phyloP scores from a whole-genome alignment of 192 early-diverging fungal species.

The Dimargaris verticillata region DNA sequence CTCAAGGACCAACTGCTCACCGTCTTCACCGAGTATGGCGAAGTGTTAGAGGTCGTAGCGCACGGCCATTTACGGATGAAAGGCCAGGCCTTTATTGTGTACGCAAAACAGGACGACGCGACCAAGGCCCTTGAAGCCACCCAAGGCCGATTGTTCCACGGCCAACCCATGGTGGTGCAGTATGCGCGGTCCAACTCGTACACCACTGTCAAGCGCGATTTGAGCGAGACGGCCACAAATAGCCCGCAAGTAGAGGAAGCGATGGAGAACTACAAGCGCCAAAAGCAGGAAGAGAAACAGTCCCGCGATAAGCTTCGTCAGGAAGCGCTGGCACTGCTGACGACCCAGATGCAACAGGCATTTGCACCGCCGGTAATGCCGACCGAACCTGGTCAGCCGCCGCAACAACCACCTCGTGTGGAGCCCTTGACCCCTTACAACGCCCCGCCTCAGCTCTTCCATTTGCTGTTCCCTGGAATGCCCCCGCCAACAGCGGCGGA shows the following conservation, averaged over 20 bases:
- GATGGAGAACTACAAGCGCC: slow-evolving; percentile 19
- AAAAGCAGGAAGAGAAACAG: slow-evolving; percentile 15
- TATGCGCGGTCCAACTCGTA: slow-evolving; percentile 1
- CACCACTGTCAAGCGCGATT: neutral
- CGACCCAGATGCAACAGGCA: neutral
- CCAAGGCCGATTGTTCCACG: slow-evolving; percentile 69
- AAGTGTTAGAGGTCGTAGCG: slow-evolving; percentile 64
- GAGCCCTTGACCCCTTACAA: neutral
- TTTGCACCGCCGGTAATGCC: neutral
- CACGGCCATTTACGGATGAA: slow-evolving; percentile 67
- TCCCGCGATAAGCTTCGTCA: slow-evolving; percentile 14
- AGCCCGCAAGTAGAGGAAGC: slow-evolving; percentile 43
- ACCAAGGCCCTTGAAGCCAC: slow-evolving; percentile 62
- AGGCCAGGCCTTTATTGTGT: slow-evolving; percentile 90
- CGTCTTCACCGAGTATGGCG: slow-evolving; percentile 71
- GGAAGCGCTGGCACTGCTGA: slow-evolving; percentile 2
- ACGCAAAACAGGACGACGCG: slow-evolving; percentile 52
- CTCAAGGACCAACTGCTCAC: slow-evolving; percentile 55
- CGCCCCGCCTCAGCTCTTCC: neutral
- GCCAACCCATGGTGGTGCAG: slow-evolving; percentile 55
- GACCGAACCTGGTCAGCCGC: neutral
- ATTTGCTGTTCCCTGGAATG: slow-evolving; percentile 3
- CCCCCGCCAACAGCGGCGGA: slow-evolving; percentile 34
- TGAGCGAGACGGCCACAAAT: slow-evolving; percentile 18
- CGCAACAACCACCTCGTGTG: neutral